A percentile compares a stretch with the other conserved stretches of the same genome.
Evolutionary conservation across 441 rosid genomes (phyloP).

Genomic region (Pelargonium australe): DNA sequence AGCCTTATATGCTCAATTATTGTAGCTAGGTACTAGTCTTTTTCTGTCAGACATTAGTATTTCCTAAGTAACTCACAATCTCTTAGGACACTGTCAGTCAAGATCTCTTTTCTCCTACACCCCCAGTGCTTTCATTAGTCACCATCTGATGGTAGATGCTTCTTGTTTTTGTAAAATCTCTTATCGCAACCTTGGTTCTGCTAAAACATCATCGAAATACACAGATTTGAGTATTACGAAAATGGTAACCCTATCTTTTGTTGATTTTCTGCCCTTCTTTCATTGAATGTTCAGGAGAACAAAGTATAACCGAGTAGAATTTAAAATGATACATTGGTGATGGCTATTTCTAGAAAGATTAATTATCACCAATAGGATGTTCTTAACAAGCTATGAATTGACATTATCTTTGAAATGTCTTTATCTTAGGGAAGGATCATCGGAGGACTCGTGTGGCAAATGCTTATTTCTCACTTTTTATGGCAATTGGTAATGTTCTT

Average conservation of each 20-base stretch:
- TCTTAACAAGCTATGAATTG: constrained; percentile 14
- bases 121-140: background rate
- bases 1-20: too few species aligned
- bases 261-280: background rate
- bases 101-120: background rate
- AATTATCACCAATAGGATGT: background rate
- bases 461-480: constrained; percentile 87
- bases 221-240: background rate
- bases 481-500: constrained; percentile 90
- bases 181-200: background rate
- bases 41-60: background rate
- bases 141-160: background rate
- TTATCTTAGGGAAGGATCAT: constrained; percentile 70
- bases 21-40: background rate
- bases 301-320: background rate
- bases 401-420: constrained; percentile 21
- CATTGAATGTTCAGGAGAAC: background rate
- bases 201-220: background rate
- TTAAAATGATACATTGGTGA: background rate
- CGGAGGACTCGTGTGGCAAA: constrained; percentile 91
- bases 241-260: background rate
- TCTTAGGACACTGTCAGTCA: background rate
- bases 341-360: background rate
- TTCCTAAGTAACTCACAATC: background rate
- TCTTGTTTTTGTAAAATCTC: background rate